Evolutionary conservation across 2,329 filamentous ascomycete genomes (phyloP).

Genomic region (Bimuria novae-zelandiae): DNA sequence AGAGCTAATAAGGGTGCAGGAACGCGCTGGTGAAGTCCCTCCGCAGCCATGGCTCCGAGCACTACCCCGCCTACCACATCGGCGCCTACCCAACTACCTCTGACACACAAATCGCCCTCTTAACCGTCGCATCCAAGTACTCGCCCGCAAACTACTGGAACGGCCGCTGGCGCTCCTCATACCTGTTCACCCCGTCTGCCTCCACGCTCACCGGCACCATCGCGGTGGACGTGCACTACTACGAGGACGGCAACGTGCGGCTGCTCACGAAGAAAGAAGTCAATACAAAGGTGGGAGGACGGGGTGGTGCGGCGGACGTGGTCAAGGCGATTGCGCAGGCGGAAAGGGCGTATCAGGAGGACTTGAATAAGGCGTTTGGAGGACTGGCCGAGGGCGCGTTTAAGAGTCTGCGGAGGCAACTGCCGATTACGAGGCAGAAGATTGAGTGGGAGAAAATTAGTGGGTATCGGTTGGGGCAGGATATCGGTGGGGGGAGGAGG

Average conservation of each 20-base stretch:
- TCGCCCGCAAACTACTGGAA: conserved; percentile 99
- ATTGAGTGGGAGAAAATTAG: conserved; percentile 99
- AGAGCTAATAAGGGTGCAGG: conserved; percentile 50
- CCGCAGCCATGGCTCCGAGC: conserved; percentile 77
- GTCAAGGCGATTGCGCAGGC: conserved; percentile 75
- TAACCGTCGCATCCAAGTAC: conserved; percentile 95
- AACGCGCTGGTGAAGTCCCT: conserved; percentile 84
- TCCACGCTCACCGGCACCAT: conserved; percentile 75
- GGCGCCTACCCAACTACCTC: conserved; percentile 82
- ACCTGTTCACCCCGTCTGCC: conserved; percentile 73
- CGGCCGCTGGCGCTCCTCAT: conserved; percentile 91
- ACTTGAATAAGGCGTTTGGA: conserved; percentile 88
- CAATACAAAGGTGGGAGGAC: conserved; percentile 60
- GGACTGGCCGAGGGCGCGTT: conserved; percentile 92
- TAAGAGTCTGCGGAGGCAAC: conserved; percentile 86
- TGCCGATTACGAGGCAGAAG: conserved; percentile 97
- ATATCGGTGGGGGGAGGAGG: conserved; percentile 56
- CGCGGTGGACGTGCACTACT: conserved; percentile 97
- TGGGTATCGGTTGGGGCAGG: conserved; percentile 71
- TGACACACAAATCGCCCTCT: conserved; percentile 75
- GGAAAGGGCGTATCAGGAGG: conserved; percentile 95
- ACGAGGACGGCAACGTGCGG: conserved; percentile 97
- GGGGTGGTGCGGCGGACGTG: conserved; percentile 69
- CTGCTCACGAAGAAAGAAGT: conserved; percentile 85
- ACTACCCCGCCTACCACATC: conserved; percentile 81